Percentiles rank a stretch among this genome's conserved stretches.
These are phyloP conservation scores for Closterium sp. DNA, from an alignment of 139 green algal genomes.

Conservation along the genomic window DNA sequence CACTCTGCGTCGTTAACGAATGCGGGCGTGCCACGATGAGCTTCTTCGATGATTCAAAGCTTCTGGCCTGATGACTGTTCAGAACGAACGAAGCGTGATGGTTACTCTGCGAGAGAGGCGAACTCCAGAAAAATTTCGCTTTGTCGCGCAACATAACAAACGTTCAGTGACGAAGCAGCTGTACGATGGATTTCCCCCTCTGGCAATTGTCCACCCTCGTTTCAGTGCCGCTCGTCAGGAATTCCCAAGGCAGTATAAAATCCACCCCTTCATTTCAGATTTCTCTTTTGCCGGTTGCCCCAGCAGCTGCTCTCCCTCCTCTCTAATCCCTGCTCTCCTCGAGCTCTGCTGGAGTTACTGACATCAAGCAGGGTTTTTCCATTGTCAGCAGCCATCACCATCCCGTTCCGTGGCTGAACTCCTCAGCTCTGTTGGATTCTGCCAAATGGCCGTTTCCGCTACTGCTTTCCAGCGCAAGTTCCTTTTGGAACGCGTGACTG, in stretches of 20 bases:
- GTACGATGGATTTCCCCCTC: neutral
- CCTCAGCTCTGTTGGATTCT: neutral
- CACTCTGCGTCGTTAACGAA: neutral
- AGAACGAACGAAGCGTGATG: neutral
- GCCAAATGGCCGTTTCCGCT: neutral
- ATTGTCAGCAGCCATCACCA: neutral
- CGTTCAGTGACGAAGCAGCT: neutral
- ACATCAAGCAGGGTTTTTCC: neutral
- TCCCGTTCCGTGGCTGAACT: no score
- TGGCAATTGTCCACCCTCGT: neutral
- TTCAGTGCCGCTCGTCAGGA: neutral
- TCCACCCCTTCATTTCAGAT: neutral
- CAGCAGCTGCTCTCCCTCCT: neutral
- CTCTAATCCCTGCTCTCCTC: no score
- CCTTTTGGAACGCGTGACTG: neutral
- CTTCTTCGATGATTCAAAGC: no score
- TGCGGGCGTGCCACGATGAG: neutral
- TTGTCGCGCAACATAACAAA: neutral
- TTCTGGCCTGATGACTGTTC: neutral
- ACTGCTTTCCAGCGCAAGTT: neutral
- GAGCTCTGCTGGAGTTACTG: neutral
- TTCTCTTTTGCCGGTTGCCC: neutral
- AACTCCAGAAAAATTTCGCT: neutral
- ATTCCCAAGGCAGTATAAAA: neutral
- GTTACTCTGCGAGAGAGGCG: neutral